These are phyloP conservation scores for Aspergillus niger DNA, from an alignment of 2,329 filamentous ascomycete genomes.

Conservation along the genomic window DNA sequence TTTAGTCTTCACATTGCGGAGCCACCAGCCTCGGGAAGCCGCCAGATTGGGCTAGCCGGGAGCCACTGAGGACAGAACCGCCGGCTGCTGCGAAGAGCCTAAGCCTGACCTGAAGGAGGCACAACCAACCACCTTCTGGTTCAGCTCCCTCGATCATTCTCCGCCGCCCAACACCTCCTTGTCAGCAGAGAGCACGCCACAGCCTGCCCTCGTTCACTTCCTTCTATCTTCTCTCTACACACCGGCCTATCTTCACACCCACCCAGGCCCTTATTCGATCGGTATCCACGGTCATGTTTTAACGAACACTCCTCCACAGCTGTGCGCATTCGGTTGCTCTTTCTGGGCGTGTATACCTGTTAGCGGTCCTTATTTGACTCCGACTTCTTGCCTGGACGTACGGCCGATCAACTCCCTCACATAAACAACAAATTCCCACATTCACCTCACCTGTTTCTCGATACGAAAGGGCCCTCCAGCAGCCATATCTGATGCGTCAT, in stretches of 20 bases:
- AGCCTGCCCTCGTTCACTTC: constrained; percentile 9
- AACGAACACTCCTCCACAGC: constrained; percentile 15
- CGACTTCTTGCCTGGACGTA: constrained; percentile 16
- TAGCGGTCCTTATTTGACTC: constrained; percentile 26
- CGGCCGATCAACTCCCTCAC: constrained; percentile 13
- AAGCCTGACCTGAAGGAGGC: constrained; percentile 12
- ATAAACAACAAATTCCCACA: constrained; percentile 9
- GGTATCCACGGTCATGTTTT: constrained; percentile 23
- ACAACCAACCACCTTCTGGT: constrained; percentile 25
- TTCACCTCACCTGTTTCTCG: not conserved
- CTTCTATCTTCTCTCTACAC: constrained; percentile 15
- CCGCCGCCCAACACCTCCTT: constrained; percentile 33
- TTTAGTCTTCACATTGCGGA: constrained; percentile 12
- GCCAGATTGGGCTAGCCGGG: constrained; percentile 20
- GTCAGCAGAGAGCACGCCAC: constrained; percentile 35
- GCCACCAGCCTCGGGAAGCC: constrained; percentile 17
- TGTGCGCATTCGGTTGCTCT: constrained; percentile 29
- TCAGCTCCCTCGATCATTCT: constrained; percentile 21
- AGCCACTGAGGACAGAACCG: constrained; percentile 5
- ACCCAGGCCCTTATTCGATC: not conserved
- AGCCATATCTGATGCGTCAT: not conserved
- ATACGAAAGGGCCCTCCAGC: not conserved
- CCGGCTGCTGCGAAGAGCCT: constrained; percentile 8
- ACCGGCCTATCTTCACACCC: constrained; percentile 6
- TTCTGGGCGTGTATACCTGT: constrained; percentile 20